phyloP scores from a whole-genome alignment of 2,329 filamentous ascomycete genomes.

The Fusarium papillatum region DNA sequence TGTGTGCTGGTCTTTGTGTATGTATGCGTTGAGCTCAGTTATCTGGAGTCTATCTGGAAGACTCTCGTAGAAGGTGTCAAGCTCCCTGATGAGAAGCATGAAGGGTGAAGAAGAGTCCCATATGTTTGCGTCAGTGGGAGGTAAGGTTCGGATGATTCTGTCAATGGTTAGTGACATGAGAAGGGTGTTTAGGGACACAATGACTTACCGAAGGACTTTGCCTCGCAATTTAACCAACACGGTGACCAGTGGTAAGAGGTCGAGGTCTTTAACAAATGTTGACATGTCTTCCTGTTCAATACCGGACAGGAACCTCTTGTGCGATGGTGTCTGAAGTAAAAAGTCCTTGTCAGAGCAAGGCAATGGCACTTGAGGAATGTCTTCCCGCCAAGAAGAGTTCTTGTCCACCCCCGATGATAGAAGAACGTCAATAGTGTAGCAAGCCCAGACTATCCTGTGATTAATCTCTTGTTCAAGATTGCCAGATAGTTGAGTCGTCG shows the following conservation, averaged over 20 bases:
- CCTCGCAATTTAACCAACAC: not conserved
- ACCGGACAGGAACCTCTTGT: not conserved
- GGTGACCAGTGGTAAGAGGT: not conserved
- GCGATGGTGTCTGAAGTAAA: not conserved
- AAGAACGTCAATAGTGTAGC: not conserved
- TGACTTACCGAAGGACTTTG: not conserved
- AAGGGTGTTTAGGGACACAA: not conserved
- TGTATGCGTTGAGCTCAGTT: not conserved
- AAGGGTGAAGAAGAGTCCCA: not conserved
- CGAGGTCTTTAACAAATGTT: not conserved
- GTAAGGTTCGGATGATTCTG: not conserved
- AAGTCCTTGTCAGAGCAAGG: constrained; percentile 2
- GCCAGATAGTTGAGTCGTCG: not conserved
- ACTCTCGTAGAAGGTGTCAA: not conserved
- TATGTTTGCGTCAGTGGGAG: not conserved
- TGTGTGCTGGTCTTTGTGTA: constrained; percentile 2
- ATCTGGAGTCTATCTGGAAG: not conserved
- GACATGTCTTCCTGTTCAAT: not conserved
- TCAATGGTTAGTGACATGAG: not conserved
- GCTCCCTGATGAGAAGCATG: not conserved
- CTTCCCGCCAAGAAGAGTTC: constrained; percentile 3
- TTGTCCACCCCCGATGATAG: not conserved
- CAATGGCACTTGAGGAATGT: not conserved
- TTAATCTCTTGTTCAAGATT: not conserved
- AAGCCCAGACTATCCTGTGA: not conserved